Percentiles rank a stretch among this genome's conserved stretches.
phyloP scores from a whole-genome alignment of 257 asterid species.

The Ilex aquifolium region DNA sequence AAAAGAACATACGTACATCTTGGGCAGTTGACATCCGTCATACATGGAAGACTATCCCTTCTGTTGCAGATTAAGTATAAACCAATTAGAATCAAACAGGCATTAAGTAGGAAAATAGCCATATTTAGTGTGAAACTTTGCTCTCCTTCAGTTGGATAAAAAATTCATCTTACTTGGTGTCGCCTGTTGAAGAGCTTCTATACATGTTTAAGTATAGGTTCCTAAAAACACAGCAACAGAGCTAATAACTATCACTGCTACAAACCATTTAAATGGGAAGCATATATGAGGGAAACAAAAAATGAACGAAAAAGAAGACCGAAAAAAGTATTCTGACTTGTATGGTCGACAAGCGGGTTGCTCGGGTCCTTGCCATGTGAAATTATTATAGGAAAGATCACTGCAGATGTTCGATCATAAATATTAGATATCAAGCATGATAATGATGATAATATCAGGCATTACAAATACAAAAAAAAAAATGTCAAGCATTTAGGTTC shows the following conservation, averaged over 20 bases:
- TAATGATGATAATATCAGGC: too few species aligned
- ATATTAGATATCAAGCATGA: conserved; percentile 12
- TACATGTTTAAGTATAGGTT: conserved; percentile 57
- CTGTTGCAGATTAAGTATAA: conserved; percentile 21
- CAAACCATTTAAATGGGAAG: conserved; percentile 2
- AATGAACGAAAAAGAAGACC: conserved; percentile 3
- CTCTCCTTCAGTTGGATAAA: neutral
- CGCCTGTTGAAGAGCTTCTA: conserved; percentile 54
- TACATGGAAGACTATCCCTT: conserved; percentile 35
- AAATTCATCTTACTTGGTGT: conserved; percentile 46
- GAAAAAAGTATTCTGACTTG: conserved; percentile 36
- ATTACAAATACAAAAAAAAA: too few species aligned
- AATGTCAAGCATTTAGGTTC: too few species aligned
- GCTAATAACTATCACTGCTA: neutral
- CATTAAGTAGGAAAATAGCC: neutral
- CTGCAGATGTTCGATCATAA: conserved; percentile 31
- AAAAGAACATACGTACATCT: conserved; percentile 24
- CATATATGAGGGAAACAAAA: neutral
- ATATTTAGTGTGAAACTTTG: neutral
- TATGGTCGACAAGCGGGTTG: conserved; percentile 57
- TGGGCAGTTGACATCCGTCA: conserved; percentile 26
- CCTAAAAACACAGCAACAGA: conserved; percentile 23
- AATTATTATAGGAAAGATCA: conserved; percentile 87
- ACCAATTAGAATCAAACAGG: conserved; percentile 19
- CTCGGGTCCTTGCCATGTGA: conserved; percentile 65